Conservation (phyloP, 495 filamentous ascomycete species). For the Aspergillus coremiiformis region DNA sequence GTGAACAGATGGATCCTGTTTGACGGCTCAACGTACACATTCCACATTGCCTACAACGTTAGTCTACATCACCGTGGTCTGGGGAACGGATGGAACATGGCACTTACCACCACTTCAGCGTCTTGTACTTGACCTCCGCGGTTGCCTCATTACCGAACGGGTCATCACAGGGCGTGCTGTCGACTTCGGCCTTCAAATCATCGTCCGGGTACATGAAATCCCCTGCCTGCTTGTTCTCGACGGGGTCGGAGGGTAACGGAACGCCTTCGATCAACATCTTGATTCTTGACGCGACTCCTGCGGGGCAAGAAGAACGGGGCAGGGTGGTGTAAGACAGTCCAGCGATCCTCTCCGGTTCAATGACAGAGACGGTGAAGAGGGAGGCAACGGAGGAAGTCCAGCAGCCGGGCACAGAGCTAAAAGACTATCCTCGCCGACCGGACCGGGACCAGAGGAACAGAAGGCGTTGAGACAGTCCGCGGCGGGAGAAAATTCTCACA, state of each 20-base stretch:
- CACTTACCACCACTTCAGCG: constrained; percentile 42
- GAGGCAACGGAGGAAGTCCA: neutral
- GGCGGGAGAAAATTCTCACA: neutral
- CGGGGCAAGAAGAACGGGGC: neutral
- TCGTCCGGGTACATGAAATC: constrained; percentile 16
- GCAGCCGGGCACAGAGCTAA: neutral
- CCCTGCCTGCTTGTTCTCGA: constrained; percentile 8
- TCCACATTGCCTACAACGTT: constrained; percentile 30
- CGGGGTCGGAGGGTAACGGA: neutral
- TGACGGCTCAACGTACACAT: constrained; percentile 17
- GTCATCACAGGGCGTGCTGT: constrained; percentile 4
- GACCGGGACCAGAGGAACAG: neutral
- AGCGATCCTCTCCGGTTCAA: neutral
- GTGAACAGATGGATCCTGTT: neutral
- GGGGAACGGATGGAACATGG: neutral
- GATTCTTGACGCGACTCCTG: neutral
- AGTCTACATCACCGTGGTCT: neutral
- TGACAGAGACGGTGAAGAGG: neutral
- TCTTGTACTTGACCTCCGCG: constrained; percentile 42
- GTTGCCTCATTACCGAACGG: constrained; percentile 39
- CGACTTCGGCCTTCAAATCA: constrained; percentile 17
- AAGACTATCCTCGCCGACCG: neutral
- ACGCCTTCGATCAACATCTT: constrained; percentile 9
- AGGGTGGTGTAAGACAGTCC: neutral
- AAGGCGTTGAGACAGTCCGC: neutral